Evolutionary conservation across 306 rosid genomes (phyloP).

Genomic region (Rosa chinensis): DNA sequence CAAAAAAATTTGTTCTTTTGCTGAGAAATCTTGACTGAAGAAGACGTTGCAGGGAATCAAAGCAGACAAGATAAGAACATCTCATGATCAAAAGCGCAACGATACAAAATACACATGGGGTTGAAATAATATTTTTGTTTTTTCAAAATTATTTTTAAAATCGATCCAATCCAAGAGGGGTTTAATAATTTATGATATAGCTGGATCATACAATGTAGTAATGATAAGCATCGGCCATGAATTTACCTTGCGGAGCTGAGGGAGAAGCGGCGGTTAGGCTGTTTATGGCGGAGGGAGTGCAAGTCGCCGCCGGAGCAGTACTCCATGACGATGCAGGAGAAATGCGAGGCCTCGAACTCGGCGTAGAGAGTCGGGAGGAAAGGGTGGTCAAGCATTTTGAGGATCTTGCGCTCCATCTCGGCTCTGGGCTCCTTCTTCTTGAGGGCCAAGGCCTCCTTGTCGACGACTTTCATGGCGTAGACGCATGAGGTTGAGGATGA

Average conservation of each 20-base stretch:
- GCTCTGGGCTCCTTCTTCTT: conserved; percentile 85
- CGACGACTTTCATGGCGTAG: conserved; percentile 97
- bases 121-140: not conserved
- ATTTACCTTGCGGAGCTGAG: conserved; percentile 76
- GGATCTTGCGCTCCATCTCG: conserved; percentile 87
- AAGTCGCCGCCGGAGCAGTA: conserved; percentile 89
- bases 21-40: conserved; percentile 19
- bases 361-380: conserved; percentile 88
- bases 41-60: conserved; percentile 24
- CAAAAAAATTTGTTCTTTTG: not conserved
- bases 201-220: not conserved
- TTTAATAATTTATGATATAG: not conserved
- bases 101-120: conserved; percentile 23
- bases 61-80: conserved; percentile 41
- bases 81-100: conserved; percentile 26
- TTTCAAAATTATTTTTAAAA: not conserved
- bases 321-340: conserved; percentile 98
- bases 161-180: not conserved
- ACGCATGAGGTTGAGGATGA: conserved; percentile 23
- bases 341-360: conserved; percentile 89
- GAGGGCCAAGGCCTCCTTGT: conserved; percentile 71
- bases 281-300: conserved; percentile 80
- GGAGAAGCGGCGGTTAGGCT: conserved; percentile 71
- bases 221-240: not conserved
- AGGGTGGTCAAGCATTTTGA: conserved; percentile 94